A percentile compares a stretch with the other conserved stretches of the same genome.
phyloP scores from a whole-genome alignment of 345 rosid genomes.

The Hibiscus trionum region DNA sequence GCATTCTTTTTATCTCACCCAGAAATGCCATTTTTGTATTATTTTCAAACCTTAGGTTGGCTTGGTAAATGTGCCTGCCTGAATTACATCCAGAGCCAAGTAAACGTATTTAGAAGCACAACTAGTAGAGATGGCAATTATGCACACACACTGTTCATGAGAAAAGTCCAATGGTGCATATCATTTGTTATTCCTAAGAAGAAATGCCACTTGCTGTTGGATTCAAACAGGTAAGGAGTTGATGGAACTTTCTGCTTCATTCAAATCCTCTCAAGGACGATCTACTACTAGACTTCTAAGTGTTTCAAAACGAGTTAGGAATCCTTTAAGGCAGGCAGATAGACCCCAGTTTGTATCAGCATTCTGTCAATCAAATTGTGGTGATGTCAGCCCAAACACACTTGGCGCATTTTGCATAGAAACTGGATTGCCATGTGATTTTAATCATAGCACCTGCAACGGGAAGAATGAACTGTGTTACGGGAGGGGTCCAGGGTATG shows the following conservation, averaged over 20 bases:
- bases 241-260: constrained; percentile 70
- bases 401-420: constrained; percentile 55
- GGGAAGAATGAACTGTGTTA: constrained; percentile 73
- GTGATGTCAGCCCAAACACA: constrained; percentile 71
- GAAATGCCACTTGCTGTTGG: constrained; percentile 12
- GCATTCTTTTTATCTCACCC: not conserved
- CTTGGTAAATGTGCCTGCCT: no score
- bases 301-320: constrained; percentile 58
- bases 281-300: constrained; percentile 38
- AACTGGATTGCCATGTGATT: constrained; percentile 64
- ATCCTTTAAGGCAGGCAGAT: constrained; percentile 42
- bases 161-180: not conserved
- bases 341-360: constrained; percentile 61
- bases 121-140: not conserved
- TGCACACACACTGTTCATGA: not conserved
- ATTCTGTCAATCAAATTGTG: constrained; percentile 73
- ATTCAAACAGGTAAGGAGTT: constrained; percentile 39
- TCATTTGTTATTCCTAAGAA: not conserved
- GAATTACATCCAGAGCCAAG: no score
- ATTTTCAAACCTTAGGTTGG: not conserved
- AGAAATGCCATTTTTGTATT: not conserved
- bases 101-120: not conserved
- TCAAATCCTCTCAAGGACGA: constrained; percentile 50
- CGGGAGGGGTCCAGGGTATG: constrained; percentile 74
- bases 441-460: constrained; percentile 70